Evolutionary conservation across 257 asterid genomes (phyloP), one percentile per base, ranked within the genome.

Genomic region (Buddleja alternifolia): DNA sequence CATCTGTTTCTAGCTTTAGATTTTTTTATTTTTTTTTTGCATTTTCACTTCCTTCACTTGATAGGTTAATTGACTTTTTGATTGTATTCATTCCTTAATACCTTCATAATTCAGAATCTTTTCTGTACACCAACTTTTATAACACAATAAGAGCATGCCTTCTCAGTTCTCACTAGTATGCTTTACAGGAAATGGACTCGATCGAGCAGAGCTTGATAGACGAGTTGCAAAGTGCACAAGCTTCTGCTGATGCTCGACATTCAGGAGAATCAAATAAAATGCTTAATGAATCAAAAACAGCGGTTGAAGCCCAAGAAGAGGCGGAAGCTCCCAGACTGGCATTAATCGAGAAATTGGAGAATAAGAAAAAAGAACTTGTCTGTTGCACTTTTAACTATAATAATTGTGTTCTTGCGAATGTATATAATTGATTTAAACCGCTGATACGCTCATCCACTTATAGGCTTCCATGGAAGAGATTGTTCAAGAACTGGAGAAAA

Each of bases 281-380:
- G 77, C 56, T 77, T 36, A 32, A 16, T 29, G 87, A 82, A 65
- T 77, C 78, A 12, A 65, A 74, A 73, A 56, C 74, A 42, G 63
- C 34, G 36, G 66, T 46, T 8, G 86, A 73, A 63, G 79, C 75
- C 21, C 85, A 61, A 42, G 85, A 79, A 69, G 87, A 78, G 53
- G 70, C 68, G 64, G 83, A 85, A 79, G 88, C 79, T 80, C 72
- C 82, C 20, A 82, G 78, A 71, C 63, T 60, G 56, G 86, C 70
- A 2, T 62, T 91, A 59, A 34, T 81, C 74, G 84, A 67, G 73
- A 83, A 88, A 82, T 76, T 84, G 75, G 96, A 93, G 81, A 72
- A 70, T 78, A 85, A 84, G 89, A 90, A 77, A 78, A 86, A 69
- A 65, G 96, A 89, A 68, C 71, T 84, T 86, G 99, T 93, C 21